Base-by-base conservation (phyloP, 2,329 filamentous ascomycete species). In the Fusarium sp. region DNA sequence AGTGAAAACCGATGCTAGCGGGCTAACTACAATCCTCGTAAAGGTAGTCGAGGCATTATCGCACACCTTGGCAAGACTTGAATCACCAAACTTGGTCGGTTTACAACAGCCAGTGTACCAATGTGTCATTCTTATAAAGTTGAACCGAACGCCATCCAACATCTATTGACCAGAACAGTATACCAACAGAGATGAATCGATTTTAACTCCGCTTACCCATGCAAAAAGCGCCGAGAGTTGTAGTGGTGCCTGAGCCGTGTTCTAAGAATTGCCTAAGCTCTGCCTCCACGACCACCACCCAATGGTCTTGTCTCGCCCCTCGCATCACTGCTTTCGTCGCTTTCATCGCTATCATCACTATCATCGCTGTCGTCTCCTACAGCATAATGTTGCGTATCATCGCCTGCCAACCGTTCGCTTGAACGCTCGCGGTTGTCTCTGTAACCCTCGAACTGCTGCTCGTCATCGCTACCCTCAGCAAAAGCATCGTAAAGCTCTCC, bases 401-500 rank as follows among this genome's bases (percentile, higher is more conserved):
- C 76, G 6, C 70, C 71, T 1, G 73, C 71, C 33, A 78, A 53
- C 48, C 75, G 64, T 19, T 76, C 75, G 8, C 65, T 65, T n/a
- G 78, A 77, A 10, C 71, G 72, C 37, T 83, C 82, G 8, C 81
- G 82, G 30, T 82, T 81, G 39, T 75, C 77, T 15, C 81, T 82
- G 33, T 82, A 83, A 45, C 74, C 77, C 6, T 81, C 81, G 39
- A 82, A 79, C 32, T 83, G 83, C 57, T 80, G 83, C 57, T 80
- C 94, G 59, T 95, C 95, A 24, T 87, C 86, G 63, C 87, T 89
- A 52, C 94, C 95, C 17, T 93, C 94, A 0, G 96, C 96, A 84
- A 99, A 99, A 6, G 96, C 96, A 83, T 99, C 96, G 78, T 99
- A 99, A 44, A 99, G 82, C 81, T 98, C 95, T 28, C 95, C 94